Evolutionary conservation across 805 yeast genomes (phyloP).

Genomic region (Teunomyces stri): DNA sequence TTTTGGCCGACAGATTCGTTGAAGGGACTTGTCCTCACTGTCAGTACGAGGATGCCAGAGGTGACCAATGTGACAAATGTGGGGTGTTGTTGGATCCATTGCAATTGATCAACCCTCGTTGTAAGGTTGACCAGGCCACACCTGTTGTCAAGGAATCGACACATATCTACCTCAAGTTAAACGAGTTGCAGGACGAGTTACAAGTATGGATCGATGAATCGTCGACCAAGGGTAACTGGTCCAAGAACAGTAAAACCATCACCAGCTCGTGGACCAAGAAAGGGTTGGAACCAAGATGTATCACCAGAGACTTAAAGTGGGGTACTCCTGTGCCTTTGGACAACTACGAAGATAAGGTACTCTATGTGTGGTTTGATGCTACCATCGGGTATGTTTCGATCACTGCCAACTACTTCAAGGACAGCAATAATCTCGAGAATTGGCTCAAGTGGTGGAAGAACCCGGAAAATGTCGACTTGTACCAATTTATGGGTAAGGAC

Average conservation of each 20-base stretch:
- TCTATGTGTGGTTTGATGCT: slow-evolving; percentile 99
- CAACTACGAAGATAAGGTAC: slow-evolving; percentile 81
- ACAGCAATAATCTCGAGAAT: slow-evolving; percentile 31
- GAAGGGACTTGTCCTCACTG: slow-evolving; percentile 98
- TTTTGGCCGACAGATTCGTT: slow-evolving; percentile 92
- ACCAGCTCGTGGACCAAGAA: slow-evolving; percentile 92
- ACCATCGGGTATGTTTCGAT: slow-evolving; percentile 95
- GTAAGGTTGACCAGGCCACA: slow-evolving; percentile 82
- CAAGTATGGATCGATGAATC: slow-evolving; percentile 70
- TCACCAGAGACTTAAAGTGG: slow-evolving; percentile 96
- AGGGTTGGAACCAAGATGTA: slow-evolving; percentile 91
- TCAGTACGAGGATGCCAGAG: slow-evolving; percentile 94
- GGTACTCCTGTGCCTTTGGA: slow-evolving; percentile 97
- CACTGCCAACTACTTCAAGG: slow-evolving; percentile 77
- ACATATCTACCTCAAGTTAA: slow-evolving; percentile 80
- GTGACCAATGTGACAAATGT: slow-evolving; percentile 98
- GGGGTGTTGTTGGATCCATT: slow-evolving; percentile 87
- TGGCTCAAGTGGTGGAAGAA: slow-evolving; percentile 96
- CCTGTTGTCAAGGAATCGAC: slow-evolving; percentile 82
- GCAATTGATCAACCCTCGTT: slow-evolving; percentile 90
- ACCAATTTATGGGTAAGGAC: slow-evolving; percentile 99
- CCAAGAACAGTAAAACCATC: slow-evolving; percentile 84
- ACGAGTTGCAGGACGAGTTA: slow-evolving; percentile 76
- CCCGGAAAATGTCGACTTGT: slow-evolving; percentile 83
- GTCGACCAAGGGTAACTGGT: slow-evolving; percentile 79